phyloP scores from a whole-genome alignment of 208 protist genomes.

The Tritrichomonas foetus region DNA sequence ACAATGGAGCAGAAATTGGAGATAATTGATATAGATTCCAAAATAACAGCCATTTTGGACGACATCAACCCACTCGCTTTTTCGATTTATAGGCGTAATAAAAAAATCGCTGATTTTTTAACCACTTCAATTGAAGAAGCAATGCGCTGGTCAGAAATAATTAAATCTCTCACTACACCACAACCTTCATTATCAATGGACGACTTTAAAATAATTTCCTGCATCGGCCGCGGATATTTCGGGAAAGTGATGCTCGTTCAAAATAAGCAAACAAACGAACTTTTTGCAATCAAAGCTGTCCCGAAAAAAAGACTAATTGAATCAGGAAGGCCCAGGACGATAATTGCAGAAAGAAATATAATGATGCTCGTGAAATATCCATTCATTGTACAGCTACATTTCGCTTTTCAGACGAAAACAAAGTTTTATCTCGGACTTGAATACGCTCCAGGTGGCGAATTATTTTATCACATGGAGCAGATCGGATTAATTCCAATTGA shows the following conservation, averaged over 20 bases:
- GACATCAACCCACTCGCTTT: too few species aligned
- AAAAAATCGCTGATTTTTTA: too few species aligned
- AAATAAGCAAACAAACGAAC: constrained; percentile 57
- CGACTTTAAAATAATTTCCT: constrained; percentile 64
- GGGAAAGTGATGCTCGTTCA: constrained; percentile 59
- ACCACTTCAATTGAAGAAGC: not conserved
- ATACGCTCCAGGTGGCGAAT: constrained; percentile 64
- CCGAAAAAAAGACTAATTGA: constrained; percentile 46
- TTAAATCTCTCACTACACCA: not conserved
- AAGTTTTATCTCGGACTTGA: constrained; percentile 66
- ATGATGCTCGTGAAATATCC: constrained; percentile 56
- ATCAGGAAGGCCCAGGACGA: not conserved
- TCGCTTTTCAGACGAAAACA: constrained; percentile 61
- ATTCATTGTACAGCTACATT: constrained; percentile 63
- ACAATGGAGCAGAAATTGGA: too few species aligned
- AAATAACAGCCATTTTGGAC: too few species aligned
- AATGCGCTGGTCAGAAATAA: not conserved
- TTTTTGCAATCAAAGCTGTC: constrained; percentile 66
- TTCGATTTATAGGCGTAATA: too few species aligned
- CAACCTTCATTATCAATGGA: constrained; percentile 44
- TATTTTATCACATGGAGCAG: constrained; percentile 65
- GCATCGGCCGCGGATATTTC: constrained; percentile 65
- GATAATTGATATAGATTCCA: too few species aligned
- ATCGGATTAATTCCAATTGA: constrained; percentile 56
- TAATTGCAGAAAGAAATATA: constrained; percentile 60